Percentiles rank a stretch among this genome's conserved stretches.
These are phyloP conservation scores for Narthecium ossifragum DNA, from an alignment of 106 monocot genomes.

Conservation along the genomic window DNA sequence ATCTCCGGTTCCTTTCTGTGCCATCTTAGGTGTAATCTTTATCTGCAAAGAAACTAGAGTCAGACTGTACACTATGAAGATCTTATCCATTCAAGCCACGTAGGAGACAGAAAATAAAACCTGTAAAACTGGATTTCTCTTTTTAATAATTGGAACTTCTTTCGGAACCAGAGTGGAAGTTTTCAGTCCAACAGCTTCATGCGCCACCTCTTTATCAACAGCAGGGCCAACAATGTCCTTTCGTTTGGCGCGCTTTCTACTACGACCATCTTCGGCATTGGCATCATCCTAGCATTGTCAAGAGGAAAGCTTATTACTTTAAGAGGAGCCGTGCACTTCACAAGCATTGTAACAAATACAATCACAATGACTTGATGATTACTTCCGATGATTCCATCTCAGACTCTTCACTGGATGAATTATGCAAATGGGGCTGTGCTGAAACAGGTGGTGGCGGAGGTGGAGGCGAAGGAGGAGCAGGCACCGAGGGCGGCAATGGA, in stretches of 20 bases:
- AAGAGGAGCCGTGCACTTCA: too few relatives aligned
- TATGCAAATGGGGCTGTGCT: constrained; percentile 12
- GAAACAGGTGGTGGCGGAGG: constrained; percentile 35
- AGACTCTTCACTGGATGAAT: constrained; percentile 84
- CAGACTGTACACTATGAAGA: not conserved
- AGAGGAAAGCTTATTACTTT: too few relatives aligned
- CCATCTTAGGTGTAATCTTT: constrained; percentile 71
- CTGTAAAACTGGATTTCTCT: constrained; percentile 86
- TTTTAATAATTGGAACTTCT: constrained; percentile 83
- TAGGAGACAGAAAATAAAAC: constrained; percentile 15
- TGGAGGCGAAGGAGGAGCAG: constrained; percentile 48
- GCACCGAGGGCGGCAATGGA: constrained; percentile 68
- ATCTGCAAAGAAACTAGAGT: constrained; percentile 37
- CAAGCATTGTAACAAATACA: too few relatives aligned
- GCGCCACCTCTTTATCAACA: constrained; percentile 69
- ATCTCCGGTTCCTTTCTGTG: constrained; percentile 32
- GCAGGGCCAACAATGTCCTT: constrained; percentile 86
- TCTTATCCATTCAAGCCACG: not conserved
- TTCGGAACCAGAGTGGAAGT: constrained; percentile 72
- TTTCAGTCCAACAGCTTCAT: constrained; percentile 93
- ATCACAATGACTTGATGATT: too few relatives aligned
- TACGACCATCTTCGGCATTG: constrained; percentile 14
- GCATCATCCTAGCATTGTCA: constrained; percentile 55
- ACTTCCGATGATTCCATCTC: constrained; percentile 96
- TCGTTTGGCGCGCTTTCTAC: constrained; percentile 53